These are phyloP conservation scores for Medicago lupulina DNA, from an alignment of 306 rosid genomes.

Conservation along the genomic window DNA sequence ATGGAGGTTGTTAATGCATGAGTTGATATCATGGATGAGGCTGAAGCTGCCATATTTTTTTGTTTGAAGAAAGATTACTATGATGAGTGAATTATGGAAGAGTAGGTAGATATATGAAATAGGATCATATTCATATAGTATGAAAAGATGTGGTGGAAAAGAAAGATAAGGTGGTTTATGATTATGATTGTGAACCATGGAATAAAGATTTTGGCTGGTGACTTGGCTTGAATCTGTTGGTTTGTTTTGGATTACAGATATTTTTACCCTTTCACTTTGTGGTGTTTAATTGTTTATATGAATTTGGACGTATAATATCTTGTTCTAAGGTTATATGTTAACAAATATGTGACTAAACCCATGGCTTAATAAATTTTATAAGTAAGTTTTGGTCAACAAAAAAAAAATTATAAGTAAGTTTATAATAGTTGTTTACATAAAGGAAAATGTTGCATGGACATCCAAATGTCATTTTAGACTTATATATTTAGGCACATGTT, in stretches of 20 bases:
- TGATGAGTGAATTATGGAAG: not conserved
- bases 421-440: too few relatives aligned
- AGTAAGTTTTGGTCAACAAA: too few relatives aligned
- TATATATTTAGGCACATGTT: too few relatives aligned
- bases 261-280: conserved; percentile 1
- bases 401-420: too few relatives aligned
- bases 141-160: conserved; percentile 39
- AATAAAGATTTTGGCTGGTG: conserved; percentile 55
- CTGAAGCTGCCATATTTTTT: conserved; percentile 55
- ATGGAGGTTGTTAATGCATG: conserved; percentile 50
- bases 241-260: conserved; percentile 61
- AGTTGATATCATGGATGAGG: conserved; percentile 60
- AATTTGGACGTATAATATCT: not conserved
- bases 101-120: not conserved
- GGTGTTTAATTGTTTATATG: not conserved
- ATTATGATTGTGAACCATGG: conserved; percentile 41
- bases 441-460: too few relatives aligned
- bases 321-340: not conserved
- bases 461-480: too few relatives aligned
- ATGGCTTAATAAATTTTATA: not conserved
- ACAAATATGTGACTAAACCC: not conserved
- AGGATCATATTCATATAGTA: conserved; percentile 5
- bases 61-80: not conserved
- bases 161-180: conserved; percentile 39
- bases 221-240: conserved; percentile 66